These are phyloP conservation scores for Maudiozyma humilis DNA, from an alignment of 1,139 yeast genomes.

Conservation along the genomic window DNA sequence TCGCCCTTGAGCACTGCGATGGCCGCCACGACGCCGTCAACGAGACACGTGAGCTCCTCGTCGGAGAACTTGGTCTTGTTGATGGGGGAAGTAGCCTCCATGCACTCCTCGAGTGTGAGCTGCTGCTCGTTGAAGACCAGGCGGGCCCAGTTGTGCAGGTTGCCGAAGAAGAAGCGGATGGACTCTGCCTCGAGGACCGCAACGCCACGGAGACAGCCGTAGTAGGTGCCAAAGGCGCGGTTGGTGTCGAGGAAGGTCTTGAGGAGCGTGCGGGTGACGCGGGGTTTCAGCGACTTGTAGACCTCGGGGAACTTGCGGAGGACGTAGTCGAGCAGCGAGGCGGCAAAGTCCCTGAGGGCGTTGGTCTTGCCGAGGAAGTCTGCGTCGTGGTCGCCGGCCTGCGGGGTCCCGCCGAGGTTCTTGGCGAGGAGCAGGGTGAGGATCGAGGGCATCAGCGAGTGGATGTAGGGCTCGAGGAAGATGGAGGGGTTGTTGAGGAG, in stretches of 20 bases:
- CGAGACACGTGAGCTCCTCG: constrained; percentile 40
- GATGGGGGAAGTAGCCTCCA: constrained; percentile 4
- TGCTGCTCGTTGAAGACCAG: constrained; percentile 39
- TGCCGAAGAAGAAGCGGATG: constrained; percentile 76
- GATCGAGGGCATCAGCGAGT: constrained; percentile 92
- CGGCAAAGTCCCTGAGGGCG: constrained; percentile 81
- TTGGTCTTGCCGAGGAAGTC: constrained; percentile 36
- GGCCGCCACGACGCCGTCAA: constrained; percentile 47
- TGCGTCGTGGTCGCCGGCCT: constrained; percentile 6
- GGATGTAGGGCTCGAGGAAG: constrained; percentile 91
- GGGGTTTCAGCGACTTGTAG: constrained; percentile 83
- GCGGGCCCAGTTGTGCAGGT: constrained; percentile 70
- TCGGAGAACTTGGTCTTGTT: constrained; percentile 23
- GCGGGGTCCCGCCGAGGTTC: constrained; percentile 57
- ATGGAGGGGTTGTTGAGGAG: constrained; percentile 76
- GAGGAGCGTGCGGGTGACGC: constrained; percentile 85
- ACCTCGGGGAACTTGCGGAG: constrained; percentile 74
- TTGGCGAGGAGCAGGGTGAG: constrained; percentile 84
- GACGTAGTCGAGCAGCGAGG: constrained; percentile 70
- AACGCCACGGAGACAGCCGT: constrained; percentile 84
- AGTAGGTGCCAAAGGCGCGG: constrained; percentile 80
- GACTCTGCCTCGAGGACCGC: constrained; percentile 82
- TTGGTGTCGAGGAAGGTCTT: constrained; percentile 77
- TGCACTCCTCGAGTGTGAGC: constrained; percentile 15
- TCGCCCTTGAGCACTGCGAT: constrained; percentile 34